Conservation (phyloP, 2,329 filamentous ascomycete genomes). For the Talaromyces sp. region DNA sequence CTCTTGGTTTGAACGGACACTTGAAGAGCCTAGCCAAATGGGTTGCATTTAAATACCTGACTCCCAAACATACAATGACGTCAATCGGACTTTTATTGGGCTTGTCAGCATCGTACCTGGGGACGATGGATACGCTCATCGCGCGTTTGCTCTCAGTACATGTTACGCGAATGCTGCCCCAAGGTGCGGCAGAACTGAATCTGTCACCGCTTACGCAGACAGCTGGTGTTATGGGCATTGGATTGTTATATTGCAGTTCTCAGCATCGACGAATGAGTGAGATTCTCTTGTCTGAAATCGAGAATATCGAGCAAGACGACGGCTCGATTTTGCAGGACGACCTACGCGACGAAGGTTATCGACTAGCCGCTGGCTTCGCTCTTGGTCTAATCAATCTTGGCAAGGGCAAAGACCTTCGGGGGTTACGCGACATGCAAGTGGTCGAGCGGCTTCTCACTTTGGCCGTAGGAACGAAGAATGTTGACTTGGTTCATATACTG, state of each 20-base stretch:
- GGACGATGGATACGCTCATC: conserved; percentile 95
- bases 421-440: conserved; percentile 87
- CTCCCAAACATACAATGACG: conserved; percentile 98
- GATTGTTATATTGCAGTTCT: conserved; percentile 86
- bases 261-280: conserved; percentile 98
- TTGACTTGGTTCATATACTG: conserved; percentile 85
- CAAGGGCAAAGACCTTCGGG: conserved; percentile 80
- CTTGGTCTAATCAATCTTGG: conserved; percentile 92
- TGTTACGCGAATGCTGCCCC: conserved; percentile 87
- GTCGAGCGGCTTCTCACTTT: conserved; percentile 81
- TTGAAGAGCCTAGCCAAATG: conserved; percentile 93
- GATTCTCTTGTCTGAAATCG: conserved; percentile 96
- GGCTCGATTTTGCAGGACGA: conserved; percentile 62
- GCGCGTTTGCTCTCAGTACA: conserved; percentile 92
- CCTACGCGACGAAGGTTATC: conserved; percentile 90
- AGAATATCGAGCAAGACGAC: conserved; percentile 78
- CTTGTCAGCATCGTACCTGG: conserved; percentile 86
- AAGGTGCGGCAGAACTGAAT: conserved; percentile 89
- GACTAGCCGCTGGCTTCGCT: conserved; percentile 87
- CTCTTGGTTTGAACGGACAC: conserved; percentile 88
- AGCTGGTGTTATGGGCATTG: conserved; percentile 94
- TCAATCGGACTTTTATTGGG: conserved; percentile 92
- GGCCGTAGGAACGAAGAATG: conserved; percentile 82
- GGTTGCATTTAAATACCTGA: conserved; percentile 99
- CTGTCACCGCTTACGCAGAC: conserved; percentile 90